Evolutionary conservation across 495 filamentous ascomycete species (phyloP), one percentile per base, ranked within the genome.

Genomic region (Xeromyces bisporus): DNA sequence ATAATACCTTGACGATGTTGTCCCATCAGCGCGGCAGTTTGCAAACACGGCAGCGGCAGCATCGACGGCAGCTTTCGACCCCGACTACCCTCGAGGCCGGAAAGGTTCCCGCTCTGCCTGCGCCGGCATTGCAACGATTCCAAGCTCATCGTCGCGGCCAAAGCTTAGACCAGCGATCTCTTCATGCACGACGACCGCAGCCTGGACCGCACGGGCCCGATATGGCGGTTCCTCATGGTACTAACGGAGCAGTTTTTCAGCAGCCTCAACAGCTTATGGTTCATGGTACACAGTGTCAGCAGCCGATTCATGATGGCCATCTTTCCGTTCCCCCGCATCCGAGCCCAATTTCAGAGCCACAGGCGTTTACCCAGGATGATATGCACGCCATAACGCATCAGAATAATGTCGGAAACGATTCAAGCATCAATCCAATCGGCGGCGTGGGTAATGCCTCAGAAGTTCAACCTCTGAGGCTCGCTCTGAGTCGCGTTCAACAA

Each of bases 41-140:
- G 55, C 72, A 80, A 40, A 59, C 64, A 43, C 76, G 75, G 55
- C 71, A 72, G 47, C 70, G 72, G 50, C 72, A 71, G 62, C 82
- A 92, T 58, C 72, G 80, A 48, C 80, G 84, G 51, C 83, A 87
- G 62, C 76, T 83, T 46, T 93, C 84, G 44, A 89, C 81, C 45
- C 83, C 84, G 35, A 69, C 70, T 35, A 67, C 64, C 41, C 78
- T 77, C 54, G 76, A 81, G 48, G 67, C 67, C 32, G 59, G 65
- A 35, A 76, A 77, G 64, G 67, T 72, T 44, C 57, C 60, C 29
- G 66, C 58, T 54, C 63, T 77, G 44, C 65, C 69, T 39, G 65
- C 62, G 37, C 66, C 69, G 38, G 56, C 49, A 37, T 48, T 59
- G 46, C 66, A 64, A 37, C 56, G 55, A 40, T 53, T 50, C 37